A percentile compares a stretch with the other conserved stretches of the same genome.
Evolutionary conservation across 208 protist genomes (phyloP).

Genomic region (Leishmania tarentolae): DNA sequence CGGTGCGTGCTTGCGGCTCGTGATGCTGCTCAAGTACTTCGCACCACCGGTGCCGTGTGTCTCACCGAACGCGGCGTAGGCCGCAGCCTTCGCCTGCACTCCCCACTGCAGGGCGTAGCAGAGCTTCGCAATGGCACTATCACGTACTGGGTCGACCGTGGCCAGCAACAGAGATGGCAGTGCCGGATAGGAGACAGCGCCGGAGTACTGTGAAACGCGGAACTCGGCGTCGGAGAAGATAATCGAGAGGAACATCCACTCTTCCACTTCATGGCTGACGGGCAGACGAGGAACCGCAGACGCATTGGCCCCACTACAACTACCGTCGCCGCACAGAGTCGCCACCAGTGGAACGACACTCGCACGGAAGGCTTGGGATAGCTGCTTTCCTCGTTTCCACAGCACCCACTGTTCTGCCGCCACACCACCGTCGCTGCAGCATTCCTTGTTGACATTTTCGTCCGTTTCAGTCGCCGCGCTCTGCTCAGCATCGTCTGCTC

Average conservation of each 20-base stretch:
- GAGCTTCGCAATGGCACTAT: background rate
- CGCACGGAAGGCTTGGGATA: conserved; percentile 2
- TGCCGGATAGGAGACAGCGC: conserved; percentile 60
- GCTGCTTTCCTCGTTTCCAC: background rate
- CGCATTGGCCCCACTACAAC: background rate
- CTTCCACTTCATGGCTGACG: conserved; percentile 20
- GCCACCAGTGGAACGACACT: conserved; percentile 24
- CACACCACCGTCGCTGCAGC: background rate
- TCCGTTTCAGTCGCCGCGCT: background rate
- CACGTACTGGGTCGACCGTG: conserved; percentile 18
- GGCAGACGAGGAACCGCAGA: conserved; percentile 9
- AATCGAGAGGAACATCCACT: conserved; percentile 49
- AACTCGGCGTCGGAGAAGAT: conserved; percentile 66
- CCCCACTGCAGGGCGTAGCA: conserved; percentile 17
- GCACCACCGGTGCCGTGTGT: background rate
- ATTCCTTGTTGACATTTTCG: background rate
- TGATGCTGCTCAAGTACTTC: background rate
- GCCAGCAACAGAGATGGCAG: conserved; percentile 57
- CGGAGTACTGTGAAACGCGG: conserved; percentile 42
- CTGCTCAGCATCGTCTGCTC: background rate
- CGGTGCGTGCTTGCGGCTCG: background rate
- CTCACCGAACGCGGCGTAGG: background rate
- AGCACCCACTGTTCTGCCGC: conserved; percentile 1
- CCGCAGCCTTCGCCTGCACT: background rate
- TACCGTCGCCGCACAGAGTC: background rate